Base-by-base conservation (phyloP, 192 early-diverging fungal genomes). In the Helicostylum pulchrum region DNA sequence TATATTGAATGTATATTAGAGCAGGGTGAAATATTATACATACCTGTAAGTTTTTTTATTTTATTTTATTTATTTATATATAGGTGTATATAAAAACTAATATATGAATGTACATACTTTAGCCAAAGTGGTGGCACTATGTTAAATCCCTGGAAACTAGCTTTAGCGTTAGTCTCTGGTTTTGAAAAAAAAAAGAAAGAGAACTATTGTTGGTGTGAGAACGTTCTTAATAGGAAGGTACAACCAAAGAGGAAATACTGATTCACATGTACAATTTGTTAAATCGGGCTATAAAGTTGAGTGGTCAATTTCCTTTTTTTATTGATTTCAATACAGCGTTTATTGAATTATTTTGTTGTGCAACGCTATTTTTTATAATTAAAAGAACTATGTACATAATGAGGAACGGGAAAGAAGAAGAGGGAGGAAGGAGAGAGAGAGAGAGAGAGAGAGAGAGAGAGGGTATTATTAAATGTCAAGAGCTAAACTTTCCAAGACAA, bases 81-180 rank as follows among this genome's bases (percentile, higher is more conserved):
- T 39, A 20, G 5, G 21, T 21, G 42, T 20, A 8, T 45, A 26
- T 10, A 31, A n/a, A n/a, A n/a, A n/a, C n/a, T 30, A 51, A 9
- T n/a, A 3, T 44, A 44, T 57, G 14, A 45, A 44, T 39, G 12
- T 61, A 31, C 36, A n/a, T n/a, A n/a, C n/a, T n/a, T 43, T 65
- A 87, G 84, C 87, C 87, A 31, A 80, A 81, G 5, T 96, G 92
- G 90, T 96, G 94, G 94, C 94, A 96, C 67, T 92, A 88, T 68
- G 89, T 96, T 31, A 77, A 82, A 55, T 88, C 91, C 9, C 70
- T 92, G 31, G 83, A 77, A 8, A 77, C 73, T 3, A 94, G 92
- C 62, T 88, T 90, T 49, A 94, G 92, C 68, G 81, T 96, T 8
- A 93, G 91, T 66, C 90, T 92, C 66, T 96, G 94, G 94, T 96